Evolutionary conservation across 805 yeast genomes (phyloP).

Genomic region (Saccharomycopsis selenospora): DNA sequence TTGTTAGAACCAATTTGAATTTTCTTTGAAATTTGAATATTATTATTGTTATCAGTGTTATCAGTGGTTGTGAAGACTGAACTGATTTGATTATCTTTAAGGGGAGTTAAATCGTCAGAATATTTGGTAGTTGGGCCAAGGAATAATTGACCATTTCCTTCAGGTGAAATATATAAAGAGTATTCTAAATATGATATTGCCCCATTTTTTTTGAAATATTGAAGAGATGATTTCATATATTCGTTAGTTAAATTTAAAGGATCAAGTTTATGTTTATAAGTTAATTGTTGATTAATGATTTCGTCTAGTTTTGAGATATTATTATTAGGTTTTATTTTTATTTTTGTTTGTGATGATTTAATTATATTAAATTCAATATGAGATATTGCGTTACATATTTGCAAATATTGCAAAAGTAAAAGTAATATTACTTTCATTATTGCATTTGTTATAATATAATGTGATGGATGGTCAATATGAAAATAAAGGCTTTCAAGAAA

Average conservation of each 20-base stretch:
- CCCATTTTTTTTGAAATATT: background rate
- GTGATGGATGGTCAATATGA: background rate
- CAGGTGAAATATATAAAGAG: too few relatives aligned
- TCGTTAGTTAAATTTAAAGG: background rate
- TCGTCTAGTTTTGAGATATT: too few relatives aligned
- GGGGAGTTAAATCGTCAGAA: too few relatives aligned
- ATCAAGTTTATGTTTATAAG: too few relatives aligned
- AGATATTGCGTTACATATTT: background rate
- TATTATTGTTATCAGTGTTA: background rate
- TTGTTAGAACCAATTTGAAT: background rate
- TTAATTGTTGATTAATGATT: background rate
- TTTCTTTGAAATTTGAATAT: background rate
- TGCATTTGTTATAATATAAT: background rate
- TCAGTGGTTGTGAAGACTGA: too few relatives aligned
- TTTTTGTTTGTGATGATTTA: background rate
- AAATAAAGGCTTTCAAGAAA: background rate
- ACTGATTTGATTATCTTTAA: too few relatives aligned
- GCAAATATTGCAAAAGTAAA: background rate
- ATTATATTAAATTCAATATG: background rate
- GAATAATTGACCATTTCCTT: background rate
- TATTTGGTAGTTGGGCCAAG: background rate
- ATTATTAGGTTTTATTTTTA: background rate
- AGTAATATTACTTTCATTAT: background rate
- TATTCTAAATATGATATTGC: too few relatives aligned
- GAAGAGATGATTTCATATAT: background rate